A percentile compares a stretch with the other conserved stretches of the same genome.
Evolutionary conservation across 2,329 filamentous ascomycete genomes (phyloP).

Genomic region (Fusarium secorum): DNA sequence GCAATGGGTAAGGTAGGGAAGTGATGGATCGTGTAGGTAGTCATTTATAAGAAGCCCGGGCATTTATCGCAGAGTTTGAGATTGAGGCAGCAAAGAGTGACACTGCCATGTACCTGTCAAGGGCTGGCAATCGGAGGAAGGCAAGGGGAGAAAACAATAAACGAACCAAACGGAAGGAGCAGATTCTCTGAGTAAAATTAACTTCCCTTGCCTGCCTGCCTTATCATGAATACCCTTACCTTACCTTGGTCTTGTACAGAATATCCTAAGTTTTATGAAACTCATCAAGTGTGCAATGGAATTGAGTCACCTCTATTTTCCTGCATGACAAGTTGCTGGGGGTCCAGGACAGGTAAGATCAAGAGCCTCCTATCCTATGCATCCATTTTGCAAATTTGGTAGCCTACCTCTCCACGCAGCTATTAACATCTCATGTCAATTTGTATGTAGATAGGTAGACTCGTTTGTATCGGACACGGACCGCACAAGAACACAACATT

Average conservation of each 20-base stretch:
- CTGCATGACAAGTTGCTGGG: not conserved
- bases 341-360: not conserved
- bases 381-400: not conserved
- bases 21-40: not conserved
- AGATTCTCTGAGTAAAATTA: not conserved
- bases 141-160: not conserved
- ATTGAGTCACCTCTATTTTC: not conserved
- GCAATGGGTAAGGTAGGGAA: no score
- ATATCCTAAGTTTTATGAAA: not conserved
- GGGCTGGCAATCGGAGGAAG: not conserved
- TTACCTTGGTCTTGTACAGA: not conserved
- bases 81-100: constrained; percentile 15
- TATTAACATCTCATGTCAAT: not conserved
- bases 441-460: not conserved
- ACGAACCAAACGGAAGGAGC: not conserved
- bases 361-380: not conserved
- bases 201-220: not conserved
- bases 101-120: constrained; percentile 22
- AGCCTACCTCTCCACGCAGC: not conserved
- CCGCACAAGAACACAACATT: not conserved
- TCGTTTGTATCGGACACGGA: not conserved
- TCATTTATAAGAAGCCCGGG: not conserved
- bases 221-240: not conserved
- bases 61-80: not conserved
- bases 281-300: not conserved